Evolutionary conservation across 208 protist species (phyloP).

Genomic region (Wallacemonas sp.): DNA sequence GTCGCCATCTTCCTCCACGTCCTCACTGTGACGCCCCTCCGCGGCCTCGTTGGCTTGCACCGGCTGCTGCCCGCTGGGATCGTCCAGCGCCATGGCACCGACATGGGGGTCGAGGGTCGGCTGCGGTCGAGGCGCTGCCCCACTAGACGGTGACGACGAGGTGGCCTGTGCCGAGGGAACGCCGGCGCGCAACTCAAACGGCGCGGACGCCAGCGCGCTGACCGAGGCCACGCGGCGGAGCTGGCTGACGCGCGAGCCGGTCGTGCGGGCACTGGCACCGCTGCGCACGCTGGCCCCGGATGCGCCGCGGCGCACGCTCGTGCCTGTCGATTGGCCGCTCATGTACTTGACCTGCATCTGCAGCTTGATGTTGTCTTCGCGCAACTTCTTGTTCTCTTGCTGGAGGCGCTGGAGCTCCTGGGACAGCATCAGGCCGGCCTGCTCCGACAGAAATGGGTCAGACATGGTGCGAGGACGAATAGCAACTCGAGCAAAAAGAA

Average conservation of each 20-base stretch:
- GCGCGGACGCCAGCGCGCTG: background rate
- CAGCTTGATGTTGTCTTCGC: conserved; percentile 51
- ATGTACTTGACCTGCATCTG: conserved; percentile 30
- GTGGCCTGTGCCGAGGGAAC: background rate
- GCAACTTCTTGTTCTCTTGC: conserved; percentile 63
- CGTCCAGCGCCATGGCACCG: no score
- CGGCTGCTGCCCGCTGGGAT: no score
- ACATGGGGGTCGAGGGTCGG: no score
- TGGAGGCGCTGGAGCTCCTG: conserved; percentile 51
- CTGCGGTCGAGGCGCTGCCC: conserved; percentile 12
- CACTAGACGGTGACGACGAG: background rate
- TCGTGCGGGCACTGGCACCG: background rate
- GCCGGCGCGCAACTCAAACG: background rate
- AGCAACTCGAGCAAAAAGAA: background rate
- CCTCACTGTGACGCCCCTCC: no score
- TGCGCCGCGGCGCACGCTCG: background rate
- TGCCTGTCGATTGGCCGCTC: conserved; percentile 2
- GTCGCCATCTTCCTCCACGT: no score
- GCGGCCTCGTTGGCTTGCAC: no score
- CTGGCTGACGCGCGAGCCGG: background rate
- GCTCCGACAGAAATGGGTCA: conserved; percentile 30
- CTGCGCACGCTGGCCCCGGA: background rate
- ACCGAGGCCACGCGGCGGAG: background rate
- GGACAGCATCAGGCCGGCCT: conserved; percentile 10
- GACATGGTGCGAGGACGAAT: conserved; percentile 17